Conservation (phyloP, 352 stramenopile species). For the Blastocystis sp. region DNA sequence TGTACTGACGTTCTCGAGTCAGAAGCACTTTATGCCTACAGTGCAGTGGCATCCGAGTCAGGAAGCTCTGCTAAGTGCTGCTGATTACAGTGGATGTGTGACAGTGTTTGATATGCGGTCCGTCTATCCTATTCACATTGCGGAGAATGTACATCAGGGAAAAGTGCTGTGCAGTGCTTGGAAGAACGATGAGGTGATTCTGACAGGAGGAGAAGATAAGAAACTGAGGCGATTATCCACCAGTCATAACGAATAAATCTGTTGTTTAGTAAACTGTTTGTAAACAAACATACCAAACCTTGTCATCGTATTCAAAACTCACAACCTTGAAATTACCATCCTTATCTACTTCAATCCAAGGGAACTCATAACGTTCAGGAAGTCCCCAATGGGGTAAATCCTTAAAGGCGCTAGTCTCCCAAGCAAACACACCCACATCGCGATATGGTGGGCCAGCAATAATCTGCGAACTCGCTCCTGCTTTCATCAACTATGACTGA, state of each 20-base stretch:
- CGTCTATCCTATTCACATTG: not conserved
- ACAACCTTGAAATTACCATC: not conserved
- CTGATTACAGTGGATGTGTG: not conserved
- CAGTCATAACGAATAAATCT: not conserved
- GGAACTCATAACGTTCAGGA: constrained; percentile 36
- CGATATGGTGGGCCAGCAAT: constrained; percentile 68
- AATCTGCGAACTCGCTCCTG: not conserved
- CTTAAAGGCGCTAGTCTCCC: constrained; percentile 65
- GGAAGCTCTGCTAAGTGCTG: not conserved
- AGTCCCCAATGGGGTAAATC: constrained; percentile 28
- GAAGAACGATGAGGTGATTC: not conserved
- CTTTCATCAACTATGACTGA: constrained; percentile 13
- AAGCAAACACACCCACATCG: constrained; percentile 70
- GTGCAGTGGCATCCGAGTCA: not conserved
- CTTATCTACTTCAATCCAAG: constrained; percentile 13
- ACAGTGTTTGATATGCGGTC: constrained; percentile 41
- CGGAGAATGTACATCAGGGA: not conserved
- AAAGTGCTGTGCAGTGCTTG: constrained; percentile 1
- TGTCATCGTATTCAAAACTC: constrained; percentile 21
- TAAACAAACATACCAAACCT: constrained; percentile 15
- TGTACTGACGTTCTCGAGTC: not conserved
- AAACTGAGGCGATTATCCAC: not conserved
- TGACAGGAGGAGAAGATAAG: constrained; percentile 35
- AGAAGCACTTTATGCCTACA: not conserved
- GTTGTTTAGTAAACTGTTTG: not conserved